Evolutionary conservation across 225 moss, liverwort and hornwort species (phyloP).

Genomic region (Takakia lepidozioides): DNA sequence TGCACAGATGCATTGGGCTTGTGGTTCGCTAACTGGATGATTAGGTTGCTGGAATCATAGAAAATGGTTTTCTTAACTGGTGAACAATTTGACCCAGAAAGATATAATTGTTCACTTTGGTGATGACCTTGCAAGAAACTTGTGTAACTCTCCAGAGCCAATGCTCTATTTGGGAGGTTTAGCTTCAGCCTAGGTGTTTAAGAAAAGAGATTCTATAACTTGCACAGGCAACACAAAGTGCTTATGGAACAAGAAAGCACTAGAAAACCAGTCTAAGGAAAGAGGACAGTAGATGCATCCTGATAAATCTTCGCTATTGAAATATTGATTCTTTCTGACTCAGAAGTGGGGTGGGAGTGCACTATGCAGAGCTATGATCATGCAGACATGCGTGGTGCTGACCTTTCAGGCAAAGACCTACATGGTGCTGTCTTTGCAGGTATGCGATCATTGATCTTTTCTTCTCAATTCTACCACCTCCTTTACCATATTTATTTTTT

Average conservation of each 20-base stretch:
- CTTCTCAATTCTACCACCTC: background rate
- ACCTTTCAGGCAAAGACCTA: slow-evolving; percentile 61
- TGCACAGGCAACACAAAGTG: background rate
- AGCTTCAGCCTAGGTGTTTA: no score
- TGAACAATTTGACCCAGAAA: no score
- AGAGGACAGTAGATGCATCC: slow-evolving; percentile 7
- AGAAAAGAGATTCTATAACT: no score
- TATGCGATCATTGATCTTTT: slow-evolving; percentile 6
- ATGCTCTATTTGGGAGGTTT: no score
- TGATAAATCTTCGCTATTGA: background rate
- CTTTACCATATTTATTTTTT: background rate
- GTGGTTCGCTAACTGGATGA: no score
- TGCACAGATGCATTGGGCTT: no score
- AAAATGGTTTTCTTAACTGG: no score
- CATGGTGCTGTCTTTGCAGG: slow-evolving; percentile 76
- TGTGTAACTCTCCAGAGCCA: no score
- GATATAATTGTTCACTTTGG: no score
- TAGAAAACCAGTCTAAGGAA: background rate
- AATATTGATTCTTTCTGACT: background rate
- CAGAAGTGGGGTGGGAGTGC: background rate
- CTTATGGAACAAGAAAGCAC: background rate
- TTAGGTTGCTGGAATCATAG: no score
- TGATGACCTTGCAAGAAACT: no score
- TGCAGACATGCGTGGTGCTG: slow-evolving; percentile 66
- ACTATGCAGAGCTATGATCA: slow-evolving; percentile 86